These are phyloP conservation scores for Oxytropis ochrocephala DNA, from an alignment of 306 rosid genomes.

Conservation along the genomic window DNA sequence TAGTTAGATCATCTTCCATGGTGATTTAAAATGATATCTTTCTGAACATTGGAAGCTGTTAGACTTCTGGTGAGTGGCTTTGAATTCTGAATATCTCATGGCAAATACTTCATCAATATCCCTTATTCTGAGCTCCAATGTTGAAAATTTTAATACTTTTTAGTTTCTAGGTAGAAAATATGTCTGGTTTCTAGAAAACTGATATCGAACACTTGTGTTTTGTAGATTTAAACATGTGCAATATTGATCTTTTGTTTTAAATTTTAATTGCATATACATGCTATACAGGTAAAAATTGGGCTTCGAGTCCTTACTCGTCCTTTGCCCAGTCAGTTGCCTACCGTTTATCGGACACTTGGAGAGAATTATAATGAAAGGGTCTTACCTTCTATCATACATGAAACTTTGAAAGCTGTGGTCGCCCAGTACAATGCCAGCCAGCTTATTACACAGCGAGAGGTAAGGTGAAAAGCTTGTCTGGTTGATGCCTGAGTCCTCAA, in stretches of 20 bases:
- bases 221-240: neutral
- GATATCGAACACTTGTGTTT: conserved; percentile 35
- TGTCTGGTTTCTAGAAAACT: conserved; percentile 11
- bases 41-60: neutral
- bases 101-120: neutral
- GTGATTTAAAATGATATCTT: neutral
- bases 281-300: conserved; percentile 63
- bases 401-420: conserved; percentile 90
- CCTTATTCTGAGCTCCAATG: neutral
- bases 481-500: neutral
- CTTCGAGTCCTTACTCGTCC: conserved; percentile 94
- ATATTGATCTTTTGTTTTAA: neutral
- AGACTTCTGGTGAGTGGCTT: neutral
- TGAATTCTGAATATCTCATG: neutral
- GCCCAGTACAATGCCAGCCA: conserved; percentile 92
- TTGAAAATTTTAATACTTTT: neutral
- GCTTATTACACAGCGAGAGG: conserved; percentile 91
- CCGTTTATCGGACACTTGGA: conserved; percentile 69
- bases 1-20: neutral
- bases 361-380: conserved; percentile 63
- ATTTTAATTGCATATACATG: neutral
- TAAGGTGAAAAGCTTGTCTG: conserved; percentile 21
- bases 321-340: conserved; percentile 52
- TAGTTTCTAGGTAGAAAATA: neutral
- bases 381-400: conserved; percentile 76